Percentiles rank a stretch among this genome's conserved stretches.
phyloP scores from a whole-genome alignment of 129 eudicot genomes.

The Logfia minima region DNA sequence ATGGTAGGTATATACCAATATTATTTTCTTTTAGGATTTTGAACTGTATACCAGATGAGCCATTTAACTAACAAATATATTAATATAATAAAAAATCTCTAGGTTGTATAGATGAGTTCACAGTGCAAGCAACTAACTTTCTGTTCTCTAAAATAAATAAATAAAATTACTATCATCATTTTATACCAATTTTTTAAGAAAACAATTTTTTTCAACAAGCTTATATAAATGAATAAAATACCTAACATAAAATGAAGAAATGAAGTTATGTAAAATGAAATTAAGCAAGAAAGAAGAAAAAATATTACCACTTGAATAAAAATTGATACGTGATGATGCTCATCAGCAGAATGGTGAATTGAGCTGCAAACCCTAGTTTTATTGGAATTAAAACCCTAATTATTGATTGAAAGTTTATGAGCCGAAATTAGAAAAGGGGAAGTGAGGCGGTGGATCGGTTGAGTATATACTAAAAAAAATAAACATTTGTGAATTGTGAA shows the following conservation, averaged over 20 bases:
- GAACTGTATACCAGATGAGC: background rate
- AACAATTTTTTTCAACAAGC: background rate
- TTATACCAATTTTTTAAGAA: background rate
- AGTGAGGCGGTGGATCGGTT: slow-evolving; percentile 36
- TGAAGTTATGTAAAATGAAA: background rate
- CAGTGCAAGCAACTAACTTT: background rate
- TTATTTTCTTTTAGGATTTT: background rate
- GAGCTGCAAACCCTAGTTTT: background rate
- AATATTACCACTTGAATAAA: background rate
- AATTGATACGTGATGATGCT: background rate
- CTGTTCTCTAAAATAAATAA: background rate
- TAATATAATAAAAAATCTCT: background rate
- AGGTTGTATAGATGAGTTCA: background rate
- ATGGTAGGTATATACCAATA: background rate
- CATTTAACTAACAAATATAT: background rate
- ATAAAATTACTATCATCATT: background rate
- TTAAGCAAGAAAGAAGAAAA: background rate
- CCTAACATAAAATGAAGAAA: background rate
- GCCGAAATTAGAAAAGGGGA: slow-evolving; percentile 14
- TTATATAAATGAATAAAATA: no score
- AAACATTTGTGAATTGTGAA: background rate
- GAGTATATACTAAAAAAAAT: background rate
- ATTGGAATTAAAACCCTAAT: slow-evolving; percentile 28
- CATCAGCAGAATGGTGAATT: slow-evolving; percentile 7
- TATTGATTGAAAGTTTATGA: background rate